Percentiles rank a stretch among this genome's conserved stretches.
Conservation (phyloP, 768 basidiomycete genomes). For the Leccinellum luteum region DNA sequence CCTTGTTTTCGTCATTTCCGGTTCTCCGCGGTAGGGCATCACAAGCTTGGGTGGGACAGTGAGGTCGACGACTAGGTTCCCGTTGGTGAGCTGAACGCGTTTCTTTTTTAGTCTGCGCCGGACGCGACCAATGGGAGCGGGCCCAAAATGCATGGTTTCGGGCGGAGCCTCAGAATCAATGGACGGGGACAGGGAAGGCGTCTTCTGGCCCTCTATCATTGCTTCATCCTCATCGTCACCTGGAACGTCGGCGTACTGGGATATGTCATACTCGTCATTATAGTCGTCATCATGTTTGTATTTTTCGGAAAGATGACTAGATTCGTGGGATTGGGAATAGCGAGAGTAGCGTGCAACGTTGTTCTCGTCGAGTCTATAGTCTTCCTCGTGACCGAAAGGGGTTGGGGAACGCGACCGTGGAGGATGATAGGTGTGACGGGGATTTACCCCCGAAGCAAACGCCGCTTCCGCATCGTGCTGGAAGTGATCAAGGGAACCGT, state of each 20-base stretch:
- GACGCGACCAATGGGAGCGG: slow-evolving; percentile 78
- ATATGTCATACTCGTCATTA: slow-evolving; percentile 29
- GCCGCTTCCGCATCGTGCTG: slow-evolving; percentile 65
- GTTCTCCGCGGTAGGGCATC: slow-evolving; percentile 64
- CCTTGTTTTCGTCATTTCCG: slow-evolving; percentile 70
- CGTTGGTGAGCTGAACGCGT: slow-evolving; percentile 79
- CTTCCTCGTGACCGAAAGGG: slow-evolving; percentile 70
- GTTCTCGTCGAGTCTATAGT: slow-evolving; percentile 57
- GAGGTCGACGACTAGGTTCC: slow-evolving; percentile 84
- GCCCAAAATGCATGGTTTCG: slow-evolving; percentile 83
- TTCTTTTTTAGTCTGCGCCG: slow-evolving; percentile 77
- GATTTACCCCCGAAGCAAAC: slow-evolving; percentile 60
- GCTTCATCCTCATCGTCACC: slow-evolving; percentile 19
- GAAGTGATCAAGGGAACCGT: slow-evolving; percentile 51
- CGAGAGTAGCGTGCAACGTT: slow-evolving; percentile 57
- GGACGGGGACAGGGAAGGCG: slow-evolving; percentile 24
- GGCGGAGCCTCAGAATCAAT: slow-evolving; percentile 51
- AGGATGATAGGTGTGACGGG: slow-evolving; percentile 45
- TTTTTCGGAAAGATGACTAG: slow-evolving; percentile 26
- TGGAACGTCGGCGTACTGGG: slow-evolving; percentile 28
- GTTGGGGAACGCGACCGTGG: slow-evolving; percentile 76
- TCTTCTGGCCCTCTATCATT: slow-evolving; percentile 22
- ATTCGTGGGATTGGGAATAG: slow-evolving; percentile 23
- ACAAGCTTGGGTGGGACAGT: slow-evolving; percentile 83
- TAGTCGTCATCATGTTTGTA: slow-evolving; percentile 8